Base-by-base conservation (phyloP, 495 filamentous ascomycete species). In the Cudoniella acicularis region DNA sequence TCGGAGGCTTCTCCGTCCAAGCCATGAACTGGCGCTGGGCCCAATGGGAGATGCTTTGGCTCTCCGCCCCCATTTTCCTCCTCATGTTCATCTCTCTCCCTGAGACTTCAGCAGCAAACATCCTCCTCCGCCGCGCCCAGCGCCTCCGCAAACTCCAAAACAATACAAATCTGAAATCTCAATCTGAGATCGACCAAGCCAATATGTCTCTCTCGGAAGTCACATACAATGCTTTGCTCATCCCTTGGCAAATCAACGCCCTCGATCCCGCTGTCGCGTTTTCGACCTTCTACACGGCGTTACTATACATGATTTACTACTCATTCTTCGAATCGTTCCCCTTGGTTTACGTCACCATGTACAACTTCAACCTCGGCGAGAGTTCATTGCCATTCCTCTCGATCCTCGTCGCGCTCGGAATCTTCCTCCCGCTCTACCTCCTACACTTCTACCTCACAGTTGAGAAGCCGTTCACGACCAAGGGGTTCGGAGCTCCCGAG, bases 251-350 rank as follows among this genome's bases (percentile, higher is more conserved):
- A 67, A 83, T 88, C 59, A 81, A 79, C 18, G 49, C 84, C 62
- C 75, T 79, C 56, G 83, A 88, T 59, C 81, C 83, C 1, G 76
- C 79, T 41, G 77, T 88, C 9, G 70, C 79, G 17, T 87, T 86
- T 72, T 74, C 79, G 0, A 77, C 79, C 57, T 57, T 79, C 50
- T 88, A 87, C 69, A 82, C 79, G 0, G 77, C 79, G 11, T 73
- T 87, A 49, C 76, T 81, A 57, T 85, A 87, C 70, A 81, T 73
- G 46, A 87, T 87, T 70, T 86, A 80, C 73, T 87, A 86, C 70
- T 75, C 66, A 84, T 86, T 78, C 87, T 87, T 78, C 83, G 87
- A 68, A 81, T 79, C 67, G 86, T 88, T 76, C 82, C 85, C 16
- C 70, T 87, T 48, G 10, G 83, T 88, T 54, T 89, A 86, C 72